Evolutionary conservation across 2,329 filamentous ascomycete genomes (phyloP).

Genomic region (Xylariaceae sp.): DNA sequence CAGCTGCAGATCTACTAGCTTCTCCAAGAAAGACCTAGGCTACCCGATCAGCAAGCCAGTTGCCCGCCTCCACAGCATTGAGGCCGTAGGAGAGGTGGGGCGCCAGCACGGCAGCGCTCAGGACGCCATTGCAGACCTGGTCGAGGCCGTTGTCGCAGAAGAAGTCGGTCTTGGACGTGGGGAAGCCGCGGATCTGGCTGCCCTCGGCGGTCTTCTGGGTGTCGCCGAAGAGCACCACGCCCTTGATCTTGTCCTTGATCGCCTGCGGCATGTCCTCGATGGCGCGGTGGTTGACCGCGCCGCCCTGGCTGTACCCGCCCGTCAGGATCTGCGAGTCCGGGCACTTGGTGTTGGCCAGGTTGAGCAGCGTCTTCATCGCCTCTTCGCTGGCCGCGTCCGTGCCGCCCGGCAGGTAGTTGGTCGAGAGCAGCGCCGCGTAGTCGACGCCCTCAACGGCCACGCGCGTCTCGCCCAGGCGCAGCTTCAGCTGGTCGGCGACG

Average conservation of each 20-base stretch:
- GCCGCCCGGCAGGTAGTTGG: constrained; percentile 40
- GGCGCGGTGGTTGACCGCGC: constrained; percentile 18
- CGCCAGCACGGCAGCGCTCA: not conserved
- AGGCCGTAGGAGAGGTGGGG: constrained; percentile 7
- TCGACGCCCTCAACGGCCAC: constrained; percentile 25
- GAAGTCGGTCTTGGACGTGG: not conserved
- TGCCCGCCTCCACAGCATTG: constrained; percentile 8
- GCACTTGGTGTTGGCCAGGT: constrained; percentile 39
- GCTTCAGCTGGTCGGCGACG: constrained; percentile 21
- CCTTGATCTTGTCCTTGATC: constrained; percentile 34
- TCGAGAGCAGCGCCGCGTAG: constrained; percentile 39
- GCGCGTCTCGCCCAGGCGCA: constrained; percentile 5
- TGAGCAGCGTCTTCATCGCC: constrained; percentile 39
- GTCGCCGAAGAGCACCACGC: constrained; percentile 40
- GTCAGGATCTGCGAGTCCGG: constrained; percentile 42
- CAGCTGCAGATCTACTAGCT: no score
- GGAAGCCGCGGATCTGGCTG: constrained; percentile 1
- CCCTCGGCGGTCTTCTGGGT: constrained; percentile 30
- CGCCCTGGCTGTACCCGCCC: constrained; percentile 38
- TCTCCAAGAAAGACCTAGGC: not conserved
- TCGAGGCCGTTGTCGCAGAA: constrained; percentile 2
- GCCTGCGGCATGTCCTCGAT: constrained; percentile 32
- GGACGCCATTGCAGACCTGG: constrained; percentile 7
- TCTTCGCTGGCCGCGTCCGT: constrained; percentile 38
- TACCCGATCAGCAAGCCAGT: constrained; percentile 4